Conservation (phyloP, 768 basidiomycete genomes). For the Auriscalpium vulgare region DNA sequence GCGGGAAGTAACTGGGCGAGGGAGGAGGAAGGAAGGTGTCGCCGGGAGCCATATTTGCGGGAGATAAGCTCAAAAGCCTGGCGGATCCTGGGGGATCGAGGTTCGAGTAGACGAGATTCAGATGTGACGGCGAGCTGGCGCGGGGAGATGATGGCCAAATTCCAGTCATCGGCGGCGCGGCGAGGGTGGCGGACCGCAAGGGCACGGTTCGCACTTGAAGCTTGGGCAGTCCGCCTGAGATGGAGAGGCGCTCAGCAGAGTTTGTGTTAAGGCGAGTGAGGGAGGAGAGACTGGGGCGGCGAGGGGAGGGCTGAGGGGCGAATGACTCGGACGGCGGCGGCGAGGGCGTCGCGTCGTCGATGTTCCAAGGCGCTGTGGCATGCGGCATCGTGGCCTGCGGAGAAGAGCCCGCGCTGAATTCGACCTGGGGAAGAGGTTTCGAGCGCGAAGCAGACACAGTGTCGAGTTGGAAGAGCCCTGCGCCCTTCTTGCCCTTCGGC, state of each 20-base stretch:
- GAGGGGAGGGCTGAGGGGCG: constrained; percentile 39
- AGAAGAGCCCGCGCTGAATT: constrained; percentile 33
- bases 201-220: constrained; percentile 56
- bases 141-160: constrained; percentile 17
- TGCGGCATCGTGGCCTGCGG: constrained; percentile 54
- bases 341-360: constrained; percentile 46
- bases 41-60: constrained; percentile 27
- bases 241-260: constrained; percentile 41
- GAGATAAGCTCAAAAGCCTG: constrained; percentile 31
- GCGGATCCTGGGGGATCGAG: constrained; percentile 50
- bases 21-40: constrained; percentile 27
- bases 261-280: constrained; percentile 56
- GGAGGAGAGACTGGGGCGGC: constrained; percentile 56
- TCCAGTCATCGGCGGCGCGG: constrained; percentile 36
- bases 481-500: constrained; percentile 26
- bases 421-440: constrained; percentile 49
- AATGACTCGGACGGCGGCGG: constrained; percentile 59
- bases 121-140: constrained; percentile 49
- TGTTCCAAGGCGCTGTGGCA: constrained; percentile 28
- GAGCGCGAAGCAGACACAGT: constrained; percentile 45
- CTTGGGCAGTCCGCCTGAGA: constrained; percentile 36
- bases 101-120: constrained; percentile 52
- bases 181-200: constrained; percentile 49
- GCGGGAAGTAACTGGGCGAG: constrained; percentile 19
- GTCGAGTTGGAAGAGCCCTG: constrained; percentile 64